Percentiles rank a stretch among this genome's conserved stretches.
Evolutionary conservation across 23 red algal genomes (phyloP).

Genomic region (Gracilaria domingensis): DNA sequence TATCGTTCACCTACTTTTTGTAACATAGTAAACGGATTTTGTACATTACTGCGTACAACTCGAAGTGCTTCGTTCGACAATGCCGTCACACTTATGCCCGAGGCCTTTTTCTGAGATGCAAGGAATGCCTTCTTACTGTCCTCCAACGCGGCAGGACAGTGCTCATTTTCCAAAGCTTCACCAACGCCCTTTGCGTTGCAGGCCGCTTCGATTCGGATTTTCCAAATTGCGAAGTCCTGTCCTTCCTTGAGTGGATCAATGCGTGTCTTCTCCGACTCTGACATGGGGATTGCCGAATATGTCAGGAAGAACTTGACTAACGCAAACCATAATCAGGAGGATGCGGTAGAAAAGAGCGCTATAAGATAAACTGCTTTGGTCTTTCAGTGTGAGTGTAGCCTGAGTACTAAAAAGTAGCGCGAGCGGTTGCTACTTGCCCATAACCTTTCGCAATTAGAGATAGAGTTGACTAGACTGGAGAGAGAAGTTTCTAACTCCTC

Average conservation of each 20-base stretch:
- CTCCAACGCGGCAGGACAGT: too few species aligned
- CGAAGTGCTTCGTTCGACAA: neutral
- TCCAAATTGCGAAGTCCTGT: neutral
- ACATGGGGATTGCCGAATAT: slow-evolving; percentile 10
- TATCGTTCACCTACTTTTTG: too few species aligned
- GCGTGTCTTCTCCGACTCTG: slow-evolving; percentile 25
- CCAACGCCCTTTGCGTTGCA: neutral
- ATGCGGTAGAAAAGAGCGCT: neutral
- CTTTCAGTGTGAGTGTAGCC: neutral
- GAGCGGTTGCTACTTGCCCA: neutral
- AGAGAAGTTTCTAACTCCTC: neutral
- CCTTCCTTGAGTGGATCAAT: slow-evolving; percentile 5
- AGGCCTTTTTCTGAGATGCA: slow-evolving; percentile 2
- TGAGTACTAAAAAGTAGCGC: neutral
- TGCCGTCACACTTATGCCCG: neutral
- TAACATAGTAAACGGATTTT: too few species aligned
- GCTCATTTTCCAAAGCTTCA: too few species aligned
- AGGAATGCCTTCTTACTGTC: too few species aligned
- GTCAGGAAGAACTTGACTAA: slow-evolving; percentile 1
- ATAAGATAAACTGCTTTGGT: too few species aligned
- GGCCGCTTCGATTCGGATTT: neutral
- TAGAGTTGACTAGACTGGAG: neutral
- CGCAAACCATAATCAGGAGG: neutral
- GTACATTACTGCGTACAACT: too few species aligned
- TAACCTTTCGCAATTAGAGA: neutral